Percentiles rank a stretch among this genome's conserved stretches.
Evolutionary conservation across 1,284 basidiomycete genomes (phyloP).

Genomic region (Hymenochaete sp.): DNA sequence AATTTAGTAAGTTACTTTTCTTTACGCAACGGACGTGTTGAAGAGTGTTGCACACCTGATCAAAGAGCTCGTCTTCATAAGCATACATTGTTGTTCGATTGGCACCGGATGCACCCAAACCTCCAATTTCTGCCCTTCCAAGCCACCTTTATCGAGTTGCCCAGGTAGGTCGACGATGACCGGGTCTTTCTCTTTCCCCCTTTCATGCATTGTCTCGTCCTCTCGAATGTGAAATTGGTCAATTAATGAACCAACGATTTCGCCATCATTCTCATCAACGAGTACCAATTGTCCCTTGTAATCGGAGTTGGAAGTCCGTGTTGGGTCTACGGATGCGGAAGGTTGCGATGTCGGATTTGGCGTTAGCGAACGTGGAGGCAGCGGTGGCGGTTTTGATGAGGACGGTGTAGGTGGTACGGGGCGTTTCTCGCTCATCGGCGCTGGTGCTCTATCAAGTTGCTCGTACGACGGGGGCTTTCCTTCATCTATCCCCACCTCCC

Average conservation of each 20-base stretch:
- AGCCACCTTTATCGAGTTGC: constrained; percentile 23
- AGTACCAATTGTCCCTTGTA: constrained; percentile 63
- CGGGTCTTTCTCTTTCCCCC: constrained; percentile 49
- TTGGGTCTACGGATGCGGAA: background rate
- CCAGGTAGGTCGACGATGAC: constrained; percentile 66
- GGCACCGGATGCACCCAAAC: constrained; percentile 53
- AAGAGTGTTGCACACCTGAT: constrained; percentile 45
- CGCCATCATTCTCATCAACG: constrained; percentile 66
- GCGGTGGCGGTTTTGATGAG: background rate
- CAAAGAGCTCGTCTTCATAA: constrained; percentile 59
- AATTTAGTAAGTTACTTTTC: background rate
- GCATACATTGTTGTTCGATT: constrained; percentile 64
- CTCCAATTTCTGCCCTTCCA: constrained; percentile 35
- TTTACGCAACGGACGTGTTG: constrained; percentile 3
- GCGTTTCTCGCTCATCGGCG: constrained; percentile 1
- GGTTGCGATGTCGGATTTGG: constrained; percentile 6
- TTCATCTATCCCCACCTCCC: constrained; percentile 13
- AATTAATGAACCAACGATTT: constrained; percentile 68
- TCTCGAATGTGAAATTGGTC: constrained; percentile 49
- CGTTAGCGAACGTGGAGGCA: constrained; percentile 27
- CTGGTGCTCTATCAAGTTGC: background rate
- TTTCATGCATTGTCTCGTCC: constrained; percentile 40
- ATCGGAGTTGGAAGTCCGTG: constrained; percentile 30
- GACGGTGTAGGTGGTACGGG: constrained; percentile 12
- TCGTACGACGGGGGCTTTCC: constrained; percentile 4